Percentiles rank a stretch among this genome's conserved stretches.
These are phyloP conservation scores for Botryotinia calthae DNA, from an alignment of 2,329 filamentous ascomycete species.

Conservation along the genomic window DNA sequence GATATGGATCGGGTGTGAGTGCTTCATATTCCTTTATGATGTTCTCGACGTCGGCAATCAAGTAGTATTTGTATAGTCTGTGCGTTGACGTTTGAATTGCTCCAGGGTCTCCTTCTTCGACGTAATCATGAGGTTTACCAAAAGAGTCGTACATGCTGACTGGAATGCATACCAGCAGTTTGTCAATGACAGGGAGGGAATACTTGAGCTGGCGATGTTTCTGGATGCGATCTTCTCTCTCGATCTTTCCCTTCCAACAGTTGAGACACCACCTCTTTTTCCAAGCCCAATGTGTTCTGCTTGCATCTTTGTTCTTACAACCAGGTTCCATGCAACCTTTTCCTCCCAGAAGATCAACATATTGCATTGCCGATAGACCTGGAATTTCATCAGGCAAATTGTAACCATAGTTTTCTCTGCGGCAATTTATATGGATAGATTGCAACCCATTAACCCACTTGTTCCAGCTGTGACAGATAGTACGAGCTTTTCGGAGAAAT, in stretches of 20 bases:
- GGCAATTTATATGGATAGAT: constrained; percentile 36
- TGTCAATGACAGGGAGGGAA: constrained; percentile 27
- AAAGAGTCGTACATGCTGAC: constrained; percentile 37
- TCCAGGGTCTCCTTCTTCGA: constrained; percentile 26
- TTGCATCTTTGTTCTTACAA: constrained; percentile 32
- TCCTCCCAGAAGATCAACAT: constrained; percentile 35
- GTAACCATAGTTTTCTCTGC: constrained; percentile 35
- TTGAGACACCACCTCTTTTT: constrained; percentile 34
- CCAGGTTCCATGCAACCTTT: constrained; percentile 34
- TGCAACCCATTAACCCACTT: constrained; percentile 29
- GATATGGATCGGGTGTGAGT: constrained; percentile 30
- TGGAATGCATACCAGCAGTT: constrained; percentile 37
- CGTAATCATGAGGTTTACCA: constrained; percentile 36
- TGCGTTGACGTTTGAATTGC: constrained; percentile 19
- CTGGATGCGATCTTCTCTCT: constrained; percentile 36
- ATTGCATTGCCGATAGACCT: constrained; percentile 32
- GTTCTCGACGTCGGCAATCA: constrained; percentile 30
- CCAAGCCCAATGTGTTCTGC: constrained; percentile 38
- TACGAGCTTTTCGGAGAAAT: constrained; percentile 35
- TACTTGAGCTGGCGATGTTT: constrained; percentile 31
- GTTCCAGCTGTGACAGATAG: constrained; percentile 29
- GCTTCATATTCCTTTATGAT: constrained; percentile 35
- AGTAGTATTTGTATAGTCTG: constrained; percentile 36
- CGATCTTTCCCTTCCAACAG: constrained; percentile 35
- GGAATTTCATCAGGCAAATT: constrained; percentile 32